Evolutionary conservation across 1,139 yeast genomes (phyloP).

Genomic region (Torulaspora globosa): DNA sequence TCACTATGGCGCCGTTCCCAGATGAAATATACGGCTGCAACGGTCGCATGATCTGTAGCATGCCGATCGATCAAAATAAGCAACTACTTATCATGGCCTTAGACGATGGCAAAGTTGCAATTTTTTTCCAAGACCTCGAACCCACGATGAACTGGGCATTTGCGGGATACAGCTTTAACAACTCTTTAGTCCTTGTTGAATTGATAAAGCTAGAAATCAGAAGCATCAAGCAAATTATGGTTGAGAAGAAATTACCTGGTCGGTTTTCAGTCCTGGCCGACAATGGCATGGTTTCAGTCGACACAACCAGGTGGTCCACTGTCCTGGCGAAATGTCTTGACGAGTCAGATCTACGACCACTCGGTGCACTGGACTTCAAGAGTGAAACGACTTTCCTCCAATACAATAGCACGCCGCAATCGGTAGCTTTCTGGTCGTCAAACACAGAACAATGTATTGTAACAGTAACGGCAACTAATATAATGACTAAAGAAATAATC

Average conservation of each 20-base stretch:
- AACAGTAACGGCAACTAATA: conserved; percentile 11
- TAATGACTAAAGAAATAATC: not conserved
- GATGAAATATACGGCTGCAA: conserved; percentile 44
- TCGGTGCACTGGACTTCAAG: conserved; percentile 17
- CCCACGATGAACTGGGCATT: conserved; percentile 31
- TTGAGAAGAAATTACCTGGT: conserved; percentile 10
- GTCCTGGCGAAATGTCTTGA: conserved; percentile 22
- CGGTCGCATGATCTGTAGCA: conserved; percentile 37
- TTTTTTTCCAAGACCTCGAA: conserved; percentile 32
- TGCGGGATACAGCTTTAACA: conserved; percentile 19
- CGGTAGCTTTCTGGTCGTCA: conserved; percentile 17
- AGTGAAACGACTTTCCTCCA: conserved; percentile 15
- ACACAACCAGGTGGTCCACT: conserved; percentile 22
- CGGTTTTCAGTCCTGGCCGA: conserved; percentile 14
- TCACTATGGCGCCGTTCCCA: conserved; percentile 50
- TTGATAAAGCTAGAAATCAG: conserved; percentile 12
- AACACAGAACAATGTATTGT: conserved; percentile 14
- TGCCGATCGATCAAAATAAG: conserved; percentile 32
- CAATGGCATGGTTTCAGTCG: conserved; percentile 12
- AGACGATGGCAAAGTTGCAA: conserved; percentile 27
- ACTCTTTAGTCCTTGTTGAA: conserved; percentile 27
- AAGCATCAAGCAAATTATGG: conserved; percentile 9
- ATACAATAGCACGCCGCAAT: conserved; percentile 8
- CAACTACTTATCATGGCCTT: conserved; percentile 24
- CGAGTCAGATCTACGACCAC: conserved; percentile 21